Base-by-base conservation (phyloP, 768 basidiomycete genomes). In the Lentinula aciculospora region DNA sequence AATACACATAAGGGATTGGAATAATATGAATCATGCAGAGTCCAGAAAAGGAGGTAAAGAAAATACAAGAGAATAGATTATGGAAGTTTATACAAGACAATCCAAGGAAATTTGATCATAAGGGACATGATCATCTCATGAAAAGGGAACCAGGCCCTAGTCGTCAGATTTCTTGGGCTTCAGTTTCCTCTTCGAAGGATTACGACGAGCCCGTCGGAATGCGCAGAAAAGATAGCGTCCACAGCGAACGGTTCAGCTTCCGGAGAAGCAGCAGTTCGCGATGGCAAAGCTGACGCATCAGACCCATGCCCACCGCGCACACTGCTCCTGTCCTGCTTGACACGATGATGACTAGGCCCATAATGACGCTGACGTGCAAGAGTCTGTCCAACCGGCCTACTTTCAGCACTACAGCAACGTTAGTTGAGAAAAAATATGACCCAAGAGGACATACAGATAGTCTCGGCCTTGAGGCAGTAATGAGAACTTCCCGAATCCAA, bases 141-240 rank as follows among this genome's bases (percentile, higher is more conserved):
- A 44, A 44, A 34, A 23, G 21, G n/a, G 21, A 42, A 42, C n/a
- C n/a, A 12, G 19, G 4, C 40, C 21, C 21, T 19, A 13, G 19
- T 28, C 27, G n/a, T 15, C 19, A 28, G 53, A n/a, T 59, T 27
- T n/a, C 21, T 28, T 8, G 1, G 0, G n/a, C 48, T 48, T 60
- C 64, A 56, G 36, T 71, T 66, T 34, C 80, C 77, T 47, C 77
- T 72, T 21, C 90, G 82, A 12, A 92, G 71, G 62, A 92, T 89
- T 61, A 90, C 86, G 74, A 92, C 82, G 57, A 92, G 75, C 4
- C 90, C 90, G 66, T 92, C 90, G 28, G 90, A 92, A 67, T 92
- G 90, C 4, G 87, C 89, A 32, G 88, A 89, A 66, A 92, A 91
- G 56, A 92, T 91, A 2, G 89, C 86, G 64, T 92, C 90, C 12